Base-by-base conservation (phyloP, 495 filamentous ascomycete genomes). In the Neurospora sp. region DNA sequence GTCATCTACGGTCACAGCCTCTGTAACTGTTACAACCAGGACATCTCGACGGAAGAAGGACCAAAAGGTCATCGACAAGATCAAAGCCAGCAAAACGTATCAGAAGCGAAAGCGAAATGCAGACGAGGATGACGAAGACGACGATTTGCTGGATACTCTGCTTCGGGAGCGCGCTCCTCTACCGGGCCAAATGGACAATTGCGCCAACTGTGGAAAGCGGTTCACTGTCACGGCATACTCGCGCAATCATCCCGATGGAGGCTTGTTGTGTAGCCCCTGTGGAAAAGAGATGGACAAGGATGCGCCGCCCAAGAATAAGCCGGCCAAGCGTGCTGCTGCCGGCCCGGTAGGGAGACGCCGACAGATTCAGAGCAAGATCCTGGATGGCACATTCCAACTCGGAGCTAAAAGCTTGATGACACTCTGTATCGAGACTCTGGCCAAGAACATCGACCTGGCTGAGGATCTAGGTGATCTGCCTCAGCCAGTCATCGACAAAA, bases 181-280 rank as follows among this genome's bases (percentile, higher is more conserved):
- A 18, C 93, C 96, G 0, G 94, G 93, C 3, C 96, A 99, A 80
- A 87, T 93, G 73, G 93, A 90, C 38, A 95, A 97, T 75, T 99
- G 96, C 76, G 93, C 92, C 65, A 81, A 87, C 8, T 99, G 96
- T 78, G 85, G 88, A 31, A 95, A 93, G 76, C 90, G 96, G 35
- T 99, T 99, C 78, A 97, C 94, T 0, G 96, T 99, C 38, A 98
- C 96, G 0, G 83, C 94, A 1, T 99, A 99, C 79, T 92, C 90
- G 74, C 92, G 93, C 75, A 86, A 89, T n/a, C 92, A 91, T 16
- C 91, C 92, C 1, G 85, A 90, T 20, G 94, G 94, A 2, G 95
- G 94, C 20, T 82, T 99, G 22, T 85, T 99, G 14, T 99, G 96
- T 80, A 83, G 83, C 1, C 90, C 91, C 69, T 99, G 96, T 77